These are phyloP conservation scores for Gypsophila paniculata DNA, from an alignment of 179 eudicot genomes.

Conservation along the genomic window DNA sequence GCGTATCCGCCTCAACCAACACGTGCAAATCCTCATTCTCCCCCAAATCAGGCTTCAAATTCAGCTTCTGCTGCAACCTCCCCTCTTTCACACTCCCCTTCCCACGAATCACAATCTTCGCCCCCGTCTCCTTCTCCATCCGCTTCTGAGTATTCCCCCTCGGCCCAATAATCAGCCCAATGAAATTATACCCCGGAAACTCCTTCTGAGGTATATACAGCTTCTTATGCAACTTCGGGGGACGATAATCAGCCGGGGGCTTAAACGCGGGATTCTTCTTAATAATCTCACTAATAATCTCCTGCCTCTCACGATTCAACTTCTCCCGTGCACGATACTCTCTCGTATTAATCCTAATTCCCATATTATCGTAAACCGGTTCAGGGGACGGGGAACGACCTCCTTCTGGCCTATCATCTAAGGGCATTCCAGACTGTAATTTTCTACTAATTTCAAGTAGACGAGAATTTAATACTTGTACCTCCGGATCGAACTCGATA, in stretches of 20 bases:
- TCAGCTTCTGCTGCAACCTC: slow-evolving; percentile 66
- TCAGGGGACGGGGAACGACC: slow-evolving; percentile 88
- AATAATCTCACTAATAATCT: slow-evolving; percentile 66
- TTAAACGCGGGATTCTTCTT: slow-evolving; percentile 76
- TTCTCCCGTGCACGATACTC: slow-evolving; percentile 83
- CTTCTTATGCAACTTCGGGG: slow-evolving; percentile 85
- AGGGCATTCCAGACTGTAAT: slow-evolving; percentile 59
- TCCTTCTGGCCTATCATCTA: slow-evolving; percentile 85
- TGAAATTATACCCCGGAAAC: slow-evolving; percentile 81
- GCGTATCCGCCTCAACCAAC: slow-evolving; percentile 83
- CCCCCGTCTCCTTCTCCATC: slow-evolving; percentile 92
- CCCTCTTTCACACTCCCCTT: slow-evolving; percentile 86
- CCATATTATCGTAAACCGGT: slow-evolving; percentile 78
- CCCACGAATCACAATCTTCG: slow-evolving; percentile 86
- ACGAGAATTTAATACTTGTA: slow-evolving; percentile 64
- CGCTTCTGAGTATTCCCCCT: slow-evolving; percentile 93
- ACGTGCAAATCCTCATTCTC: slow-evolving; percentile 95
- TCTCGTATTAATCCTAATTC: slow-evolving; percentile 76
- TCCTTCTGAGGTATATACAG: slow-evolving; percentile 86
- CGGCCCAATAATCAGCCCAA: slow-evolving; percentile 87
- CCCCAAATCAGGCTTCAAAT: slow-evolving; percentile 67
- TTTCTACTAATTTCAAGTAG: slow-evolving; percentile 71
- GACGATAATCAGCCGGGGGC: slow-evolving; percentile 86
- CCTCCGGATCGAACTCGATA: slow-evolving; percentile 78
- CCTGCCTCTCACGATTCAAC: slow-evolving; percentile 66